These are phyloP conservation scores for Dimargaris verticillata DNA, from an alignment of 192 early-diverging fungal species.

Conservation along the genomic window DNA sequence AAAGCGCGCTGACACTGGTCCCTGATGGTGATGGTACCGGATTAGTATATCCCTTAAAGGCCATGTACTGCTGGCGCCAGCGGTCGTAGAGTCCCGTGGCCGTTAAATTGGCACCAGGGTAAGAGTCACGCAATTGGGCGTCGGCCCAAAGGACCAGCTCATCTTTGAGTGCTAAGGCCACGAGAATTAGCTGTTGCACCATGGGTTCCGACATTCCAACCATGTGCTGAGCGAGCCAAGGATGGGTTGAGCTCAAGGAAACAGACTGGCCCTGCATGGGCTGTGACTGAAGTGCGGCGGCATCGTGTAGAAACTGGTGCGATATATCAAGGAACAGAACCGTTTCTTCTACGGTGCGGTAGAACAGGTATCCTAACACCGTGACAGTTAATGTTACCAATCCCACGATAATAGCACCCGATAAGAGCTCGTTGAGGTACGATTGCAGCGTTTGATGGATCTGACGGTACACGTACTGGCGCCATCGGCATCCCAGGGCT, in stretches of 20 bases:
- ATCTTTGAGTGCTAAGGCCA: slow-evolving; percentile 1
- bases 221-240: slow-evolving; percentile 4
- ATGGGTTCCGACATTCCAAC: slow-evolving; percentile 4
- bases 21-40: too few species aligned
- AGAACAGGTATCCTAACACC: background rate
- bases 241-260: background rate
- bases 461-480: background rate
- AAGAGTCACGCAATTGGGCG: background rate
- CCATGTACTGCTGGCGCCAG: slow-evolving; percentile 7
- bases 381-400: background rate
- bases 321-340: slow-evolving; percentile 7
- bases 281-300: background rate
- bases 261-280: background rate
- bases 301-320: background rate
- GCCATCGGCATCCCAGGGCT: too few species aligned
- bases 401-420: background rate
- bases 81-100: slow-evolving; percentile 1
- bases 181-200: background rate
- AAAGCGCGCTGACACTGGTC: too few species aligned
- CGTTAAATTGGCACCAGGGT: slow-evolving; percentile 2
- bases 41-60: background rate
- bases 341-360: slow-evolving; percentile 5
- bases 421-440: background rate
- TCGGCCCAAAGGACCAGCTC: slow-evolving; percentile 4
- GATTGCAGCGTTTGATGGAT: background rate